A percentile compares a stretch with the other conserved stretches of the same genome.
These are phyloP conservation scores for Colletotrichum coccodes DNA, from an alignment of 2,329 filamentous ascomycete species.

Conservation along the genomic window DNA sequence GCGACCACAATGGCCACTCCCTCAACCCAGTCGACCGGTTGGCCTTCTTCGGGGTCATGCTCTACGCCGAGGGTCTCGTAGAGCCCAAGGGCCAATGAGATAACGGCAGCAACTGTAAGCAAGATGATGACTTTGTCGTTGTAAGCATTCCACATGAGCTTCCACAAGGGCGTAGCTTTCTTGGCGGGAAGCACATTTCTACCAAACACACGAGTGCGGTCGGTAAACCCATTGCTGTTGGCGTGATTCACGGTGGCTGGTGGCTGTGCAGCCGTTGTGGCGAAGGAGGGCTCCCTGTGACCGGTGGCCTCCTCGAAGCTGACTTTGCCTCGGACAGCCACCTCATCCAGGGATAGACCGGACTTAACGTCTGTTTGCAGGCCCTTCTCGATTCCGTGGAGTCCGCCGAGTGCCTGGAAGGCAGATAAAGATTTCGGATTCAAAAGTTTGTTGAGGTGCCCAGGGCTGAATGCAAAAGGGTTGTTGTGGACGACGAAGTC, in stretches of 20 bases:
- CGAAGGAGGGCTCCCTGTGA: slow-evolving; percentile 27
- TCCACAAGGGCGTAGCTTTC: slow-evolving; percentile 69
- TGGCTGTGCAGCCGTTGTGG: slow-evolving; percentile 7
- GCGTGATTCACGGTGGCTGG: slow-evolving; percentile 9
- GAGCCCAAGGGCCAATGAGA: slow-evolving; percentile 73
- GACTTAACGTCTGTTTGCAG: slow-evolving; percentile 70
- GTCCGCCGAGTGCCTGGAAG: slow-evolving; percentile 76
- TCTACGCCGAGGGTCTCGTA: slow-evolving; percentile 70
- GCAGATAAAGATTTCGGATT: slow-evolving; percentile 80
- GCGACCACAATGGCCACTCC: slow-evolving; percentile 74
- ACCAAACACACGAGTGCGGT: slow-evolving; percentile 67
- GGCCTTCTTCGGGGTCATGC: slow-evolving; percentile 51
- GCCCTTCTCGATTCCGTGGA: slow-evolving; percentile 76
- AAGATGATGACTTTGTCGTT: slow-evolving; percentile 77
- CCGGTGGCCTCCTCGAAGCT: slow-evolving; percentile 73
- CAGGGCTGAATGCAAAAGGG: slow-evolving; percentile 78
- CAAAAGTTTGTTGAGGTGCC: slow-evolving; percentile 78
- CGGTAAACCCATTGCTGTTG: slow-evolving; percentile 43
- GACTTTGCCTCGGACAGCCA: slow-evolving; percentile 68
- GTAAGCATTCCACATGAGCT: slow-evolving; percentile 73
- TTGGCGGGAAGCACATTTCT: slow-evolving; percentile 72
- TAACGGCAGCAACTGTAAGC: slow-evolving; percentile 71
- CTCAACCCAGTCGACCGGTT: slow-evolving; percentile 71
- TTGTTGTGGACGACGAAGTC: slow-evolving; percentile 81
- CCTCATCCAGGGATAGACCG: slow-evolving; percentile 77